Evolutionary conservation across 495 filamentous ascomycete genomes (phyloP), one percentile per base, ranked within the genome.

Genomic region (Penicillium riverlandense): DNA sequence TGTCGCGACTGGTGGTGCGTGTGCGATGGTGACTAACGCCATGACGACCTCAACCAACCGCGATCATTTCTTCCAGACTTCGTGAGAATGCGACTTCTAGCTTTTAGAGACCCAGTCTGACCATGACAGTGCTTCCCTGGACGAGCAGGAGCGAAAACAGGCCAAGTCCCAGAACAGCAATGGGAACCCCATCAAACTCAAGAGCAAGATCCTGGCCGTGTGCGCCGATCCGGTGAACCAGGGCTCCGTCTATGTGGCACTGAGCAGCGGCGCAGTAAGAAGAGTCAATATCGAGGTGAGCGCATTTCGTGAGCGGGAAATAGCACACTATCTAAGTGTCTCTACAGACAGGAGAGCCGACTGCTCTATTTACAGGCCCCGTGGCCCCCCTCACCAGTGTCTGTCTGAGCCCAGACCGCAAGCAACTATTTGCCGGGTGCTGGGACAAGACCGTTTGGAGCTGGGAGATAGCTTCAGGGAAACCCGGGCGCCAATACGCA

Each of bases 371-470:
- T 59, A 78, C 77, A 59, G 90, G 86, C 9, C 89, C 89, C 11
- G 76, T 74, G 27, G 81, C 88, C 10, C 92, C 92, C 1, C 59
- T 95, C 15, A 88, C 88, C 15, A 85, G 81, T 50, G 59, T 96
- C 38, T 82, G 83, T 27, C 69, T 95, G 29, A 82, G 83, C 28
- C 71, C 78, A 1, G 66, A 68, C 40, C 71, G 69, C 34, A 67
- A 67, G 15, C 78, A 75, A 1, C 49, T 97, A 38, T 96, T 89
- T 61, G 87, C 86, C 27, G 90, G 89, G 16, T 87, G 83, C 48
- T 98, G 92, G 92, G 90, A 98, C 69, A 95, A 94, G 62, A 70
- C 74, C 15, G 76, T 97, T 35, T 95, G 83, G 80, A 85, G 86
- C 29, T 95, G 86, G 86, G 73, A 84, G 50, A 68, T 81, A 31